Evolutionary conservation across 1,284 basidiomycete genomes (phyloP).

Genomic region (Violaceomyces palustris): DNA sequence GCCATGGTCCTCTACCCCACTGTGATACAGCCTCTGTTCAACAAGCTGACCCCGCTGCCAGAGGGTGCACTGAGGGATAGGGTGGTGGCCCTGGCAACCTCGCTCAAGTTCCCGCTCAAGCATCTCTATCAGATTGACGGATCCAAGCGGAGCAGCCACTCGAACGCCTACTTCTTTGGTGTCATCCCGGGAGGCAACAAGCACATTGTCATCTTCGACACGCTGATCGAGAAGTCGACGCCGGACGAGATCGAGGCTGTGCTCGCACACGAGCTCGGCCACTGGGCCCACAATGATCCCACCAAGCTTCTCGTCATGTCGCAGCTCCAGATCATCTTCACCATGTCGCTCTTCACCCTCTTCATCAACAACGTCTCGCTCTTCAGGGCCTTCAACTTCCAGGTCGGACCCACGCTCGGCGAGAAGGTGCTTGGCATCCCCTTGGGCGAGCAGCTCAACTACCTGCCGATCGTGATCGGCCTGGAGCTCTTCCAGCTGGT

Average conservation of each 20-base stretch:
- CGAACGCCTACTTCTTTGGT: slow-evolving; percentile 65
- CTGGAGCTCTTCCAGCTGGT: slow-evolving; percentile 51
- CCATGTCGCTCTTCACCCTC: slow-evolving; percentile 81
- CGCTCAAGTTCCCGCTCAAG: slow-evolving; percentile 84
- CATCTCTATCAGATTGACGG: slow-evolving; percentile 96
- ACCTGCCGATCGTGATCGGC: slow-evolving; percentile 47
- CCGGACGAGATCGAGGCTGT: slow-evolving; percentile 59
- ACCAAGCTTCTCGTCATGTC: slow-evolving; percentile 79
- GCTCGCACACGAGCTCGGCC: slow-evolving; percentile 78
- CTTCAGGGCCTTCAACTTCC: slow-evolving; percentile 79
- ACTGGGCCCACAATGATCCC: slow-evolving; percentile 64
- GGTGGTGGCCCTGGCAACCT: slow-evolving; percentile 39
- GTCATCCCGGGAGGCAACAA: slow-evolving; percentile 49
- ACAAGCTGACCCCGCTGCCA: slow-evolving; percentile 81
- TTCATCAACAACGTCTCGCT: slow-evolving; percentile 77
- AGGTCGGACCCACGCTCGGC: slow-evolving; percentile 16
- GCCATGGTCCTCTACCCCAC: slow-evolving; percentile 56
- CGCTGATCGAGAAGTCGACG: slow-evolving; percentile 81
- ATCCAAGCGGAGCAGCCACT: slow-evolving; percentile 86
- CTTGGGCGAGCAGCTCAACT: slow-evolving; percentile 17
- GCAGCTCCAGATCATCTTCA: slow-evolving; percentile 79
- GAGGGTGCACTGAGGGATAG: slow-evolving; percentile 45
- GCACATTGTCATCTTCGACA: slow-evolving; percentile 85
- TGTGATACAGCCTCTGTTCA: slow-evolving; percentile 91
- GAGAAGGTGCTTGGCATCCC: slow-evolving; percentile 13